Percentiles rank a stretch among this genome's conserved stretches.
Evolutionary conservation across 2,329 filamentous ascomycete genomes (phyloP).

Genomic region (Botrytis squamosa): DNA sequence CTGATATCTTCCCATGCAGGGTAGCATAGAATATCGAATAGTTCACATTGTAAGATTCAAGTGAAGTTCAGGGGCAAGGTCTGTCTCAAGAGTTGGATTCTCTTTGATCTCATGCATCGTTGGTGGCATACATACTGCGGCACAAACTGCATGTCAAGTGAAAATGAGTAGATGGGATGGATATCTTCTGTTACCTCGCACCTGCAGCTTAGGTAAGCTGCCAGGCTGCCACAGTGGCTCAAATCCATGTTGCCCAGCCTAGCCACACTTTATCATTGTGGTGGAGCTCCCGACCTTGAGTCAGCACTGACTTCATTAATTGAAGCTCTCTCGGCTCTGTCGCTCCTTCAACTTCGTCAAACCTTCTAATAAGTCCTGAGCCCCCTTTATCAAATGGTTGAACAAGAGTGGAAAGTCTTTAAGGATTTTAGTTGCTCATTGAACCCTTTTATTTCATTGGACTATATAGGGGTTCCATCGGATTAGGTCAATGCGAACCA

Average conservation of each 20-base stretch:
- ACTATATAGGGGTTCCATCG: too few relatives aligned
- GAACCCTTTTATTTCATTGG: neutral
- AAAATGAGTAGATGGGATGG: neutral
- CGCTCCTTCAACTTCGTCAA: neutral
- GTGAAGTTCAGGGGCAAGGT: neutral
- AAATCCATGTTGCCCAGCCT: neutral
- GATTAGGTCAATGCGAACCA: neutral
- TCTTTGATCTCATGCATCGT: neutral
- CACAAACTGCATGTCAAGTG: neutral
- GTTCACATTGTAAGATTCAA: neutral
- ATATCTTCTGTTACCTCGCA: neutral
- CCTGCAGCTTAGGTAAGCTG: too few relatives aligned
- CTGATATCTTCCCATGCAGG: neutral
- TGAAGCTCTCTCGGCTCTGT: neutral
- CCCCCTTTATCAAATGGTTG: neutral
- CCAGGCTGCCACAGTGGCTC: neutral
- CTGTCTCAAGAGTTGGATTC: neutral
- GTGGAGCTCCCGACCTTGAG: neutral
- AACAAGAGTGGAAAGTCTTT: neutral
- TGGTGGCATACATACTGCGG: neutral
- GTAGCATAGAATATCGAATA: neutral
- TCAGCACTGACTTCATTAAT: neutral
- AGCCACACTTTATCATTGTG: neutral
- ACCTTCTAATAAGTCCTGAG: neutral
- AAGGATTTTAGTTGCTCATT: neutral